Base-by-base conservation (phyloP, 306 rosid species). In the Quercus wislizeni region DNA sequence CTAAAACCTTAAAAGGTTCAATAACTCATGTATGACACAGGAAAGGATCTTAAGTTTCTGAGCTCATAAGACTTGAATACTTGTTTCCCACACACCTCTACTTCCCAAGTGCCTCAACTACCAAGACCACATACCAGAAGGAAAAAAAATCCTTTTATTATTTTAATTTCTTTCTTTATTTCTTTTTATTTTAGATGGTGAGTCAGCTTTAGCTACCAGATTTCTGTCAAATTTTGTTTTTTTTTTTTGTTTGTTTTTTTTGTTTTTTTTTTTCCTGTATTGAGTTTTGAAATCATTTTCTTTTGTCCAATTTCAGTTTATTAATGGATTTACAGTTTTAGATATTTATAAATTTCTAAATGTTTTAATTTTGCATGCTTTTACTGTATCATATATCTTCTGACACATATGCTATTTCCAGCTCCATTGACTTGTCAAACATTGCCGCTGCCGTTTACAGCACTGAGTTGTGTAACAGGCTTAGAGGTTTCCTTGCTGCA, bases 401-500 rank as follows among this genome's bases (percentile, higher is more conserved):
- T 92, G 74, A 88, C 77, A 59, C 28, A 20, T 52, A 20, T 43
- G 51, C 81, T 80, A 75, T 86, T 89, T 92, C 79, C 97, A 95
- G 99, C 75, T 92, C 98, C 74, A 90, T 92, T 65, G 97, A 95
- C 83, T 88, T 92, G 78, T 89, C 90, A 61, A 95, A 92, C 80
- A 89, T 95, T 79, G 88, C 98, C n/a, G 96, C 99, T 71, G 90
- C 94, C 35, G 91, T 93, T 81, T 95, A 95, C 80, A 95, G 96
- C 89, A 86, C 87, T 1, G 96, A 92, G 88, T 84, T 95, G 78
- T 91, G 90, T 79, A 91, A 82, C 83, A 88, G 97, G 84, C 87
- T 95, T 81, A 90, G 88, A 84, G 84, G 86, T 76, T 92, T 95
- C 81, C 98, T 92, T 79, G 76, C 97, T 79, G 88, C 96, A 63